Evolutionary conservation across 2,329 filamentous ascomycete genomes (phyloP).

Genomic region (Aureobasidium sp.): DNA sequence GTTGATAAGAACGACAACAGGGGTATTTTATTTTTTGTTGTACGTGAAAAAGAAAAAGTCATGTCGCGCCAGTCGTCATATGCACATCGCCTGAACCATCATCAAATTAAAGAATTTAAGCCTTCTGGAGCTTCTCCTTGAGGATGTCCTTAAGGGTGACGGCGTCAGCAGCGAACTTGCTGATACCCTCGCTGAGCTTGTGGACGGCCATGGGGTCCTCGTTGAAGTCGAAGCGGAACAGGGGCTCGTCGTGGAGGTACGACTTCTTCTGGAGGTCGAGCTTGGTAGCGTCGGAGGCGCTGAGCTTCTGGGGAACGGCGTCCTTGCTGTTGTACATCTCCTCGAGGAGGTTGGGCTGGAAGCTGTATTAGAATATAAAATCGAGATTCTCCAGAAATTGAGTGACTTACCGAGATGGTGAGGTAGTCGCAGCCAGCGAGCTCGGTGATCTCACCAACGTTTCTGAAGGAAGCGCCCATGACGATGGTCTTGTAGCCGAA

Average conservation of each 20-base stretch:
- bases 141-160: slow-evolving; percentile 89
- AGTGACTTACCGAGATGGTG: slow-evolving; percentile 75
- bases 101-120: slow-evolving; percentile 6
- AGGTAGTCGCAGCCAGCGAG: slow-evolving; percentile 97
- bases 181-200: slow-evolving; percentile 99
- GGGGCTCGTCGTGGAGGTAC: slow-evolving; percentile 83
- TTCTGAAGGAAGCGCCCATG: slow-evolving; percentile 99
- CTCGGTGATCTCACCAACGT: slow-evolving; percentile 93
- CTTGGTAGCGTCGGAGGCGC: slow-evolving; percentile 56
- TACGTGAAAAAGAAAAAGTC: slow-evolving; percentile 10
- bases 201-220: slow-evolving; percentile 99
- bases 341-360: slow-evolving; percentile 83
- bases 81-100: slow-evolving; percentile 7
- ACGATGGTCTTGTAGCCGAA: slow-evolving; percentile 98
- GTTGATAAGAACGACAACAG: slow-evolving; percentile 4
- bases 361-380: slow-evolving; percentile 19
- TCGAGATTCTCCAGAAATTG: too few relatives aligned
- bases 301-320: slow-evolving; percentile 86
- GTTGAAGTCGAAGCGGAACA: slow-evolving; percentile 99
- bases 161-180: slow-evolving; percentile 96
- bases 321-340: slow-evolving; percentile 80
- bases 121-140: slow-evolving; percentile 65
- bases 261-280: slow-evolving; percentile 79
- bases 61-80: slow-evolving; percentile 16
- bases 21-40: slow-evolving; percentile 15